These are phyloP conservation scores for Acaromyces ingoldii DNA, from an alignment of 1,284 basidiomycete species.

Conservation along the genomic window DNA sequence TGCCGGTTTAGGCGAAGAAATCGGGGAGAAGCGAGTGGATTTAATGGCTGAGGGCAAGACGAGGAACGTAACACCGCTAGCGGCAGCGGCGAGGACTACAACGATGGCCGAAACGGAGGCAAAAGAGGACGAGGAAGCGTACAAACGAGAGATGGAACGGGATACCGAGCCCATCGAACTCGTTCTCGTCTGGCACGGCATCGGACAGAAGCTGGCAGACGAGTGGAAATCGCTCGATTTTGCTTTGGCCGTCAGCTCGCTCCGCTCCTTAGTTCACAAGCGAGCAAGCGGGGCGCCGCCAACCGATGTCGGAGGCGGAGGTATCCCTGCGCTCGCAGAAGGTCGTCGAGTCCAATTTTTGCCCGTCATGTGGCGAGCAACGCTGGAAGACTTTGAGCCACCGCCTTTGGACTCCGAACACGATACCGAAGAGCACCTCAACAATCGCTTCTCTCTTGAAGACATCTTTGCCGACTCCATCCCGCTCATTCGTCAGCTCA, in stretches of 20 bases:
- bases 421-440: conserved; percentile 23
- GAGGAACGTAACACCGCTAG: too few species aligned
- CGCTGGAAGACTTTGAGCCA: conserved; percentile 52
- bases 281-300: conserved; percentile 27
- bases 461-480: conserved; percentile 41
- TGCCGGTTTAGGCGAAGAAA: too few species aligned
- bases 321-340: conserved; percentile 22
- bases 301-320: conserved; percentile 29
- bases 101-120: conserved; percentile 6
- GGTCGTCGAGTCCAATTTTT: conserved; percentile 56
- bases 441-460: conserved; percentile 53
- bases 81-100: too few species aligned
- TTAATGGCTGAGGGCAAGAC: too few species aligned
- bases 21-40: too few species aligned
- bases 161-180: conserved; percentile 13
- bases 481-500: conserved; percentile 16
- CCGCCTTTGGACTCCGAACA: conserved; percentile 51
- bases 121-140: conserved; percentile 7
- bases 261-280: conserved; percentile 27
- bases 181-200: conserved; percentile 34
- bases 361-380: conserved; percentile 59
- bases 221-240: conserved; percentile 43
- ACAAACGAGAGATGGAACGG: conserved; percentile 14
- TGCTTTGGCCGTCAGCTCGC: conserved; percentile 30
- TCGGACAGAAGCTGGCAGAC: conserved; percentile 38